Conservation (phyloP, 1,139 yeast species). For the Geotrichum carabidarum region DNA sequence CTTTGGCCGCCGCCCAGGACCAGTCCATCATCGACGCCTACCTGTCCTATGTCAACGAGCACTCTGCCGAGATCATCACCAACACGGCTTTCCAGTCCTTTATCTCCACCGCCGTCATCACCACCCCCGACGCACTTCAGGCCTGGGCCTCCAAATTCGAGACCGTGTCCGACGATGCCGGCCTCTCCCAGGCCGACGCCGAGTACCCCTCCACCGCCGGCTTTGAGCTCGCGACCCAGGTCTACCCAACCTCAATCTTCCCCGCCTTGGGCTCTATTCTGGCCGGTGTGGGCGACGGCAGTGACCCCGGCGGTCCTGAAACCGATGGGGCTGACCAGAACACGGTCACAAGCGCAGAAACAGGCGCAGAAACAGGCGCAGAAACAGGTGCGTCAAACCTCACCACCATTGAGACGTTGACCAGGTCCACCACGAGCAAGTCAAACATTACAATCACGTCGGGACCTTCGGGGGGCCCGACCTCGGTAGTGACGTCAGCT, state of each 20-base stretch:
- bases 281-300: neutral
- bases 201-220: neutral
- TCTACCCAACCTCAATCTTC: neutral
- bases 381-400: neutral
- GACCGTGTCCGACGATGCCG: neutral
- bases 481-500: neutral
- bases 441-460: neutral
- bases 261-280: neutral
- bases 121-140: slow-evolving; percentile 2
- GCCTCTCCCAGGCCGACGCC: neutral
- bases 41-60: neutral
- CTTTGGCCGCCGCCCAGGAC: neutral
- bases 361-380: too few relatives aligned
- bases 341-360: neutral
- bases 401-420: neutral
- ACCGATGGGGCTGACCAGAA: neutral
- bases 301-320: neutral
- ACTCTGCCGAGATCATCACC: neutral
- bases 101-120: neutral
- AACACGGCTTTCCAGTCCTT: neutral
- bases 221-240: neutral
- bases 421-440: neutral
- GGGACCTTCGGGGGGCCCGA: neutral
- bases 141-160: neutral
- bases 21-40: neutral